These are phyloP conservation scores for Acmispon strigosus DNA, from an alignment of 306 rosid genomes.

Conservation along the genomic window DNA sequence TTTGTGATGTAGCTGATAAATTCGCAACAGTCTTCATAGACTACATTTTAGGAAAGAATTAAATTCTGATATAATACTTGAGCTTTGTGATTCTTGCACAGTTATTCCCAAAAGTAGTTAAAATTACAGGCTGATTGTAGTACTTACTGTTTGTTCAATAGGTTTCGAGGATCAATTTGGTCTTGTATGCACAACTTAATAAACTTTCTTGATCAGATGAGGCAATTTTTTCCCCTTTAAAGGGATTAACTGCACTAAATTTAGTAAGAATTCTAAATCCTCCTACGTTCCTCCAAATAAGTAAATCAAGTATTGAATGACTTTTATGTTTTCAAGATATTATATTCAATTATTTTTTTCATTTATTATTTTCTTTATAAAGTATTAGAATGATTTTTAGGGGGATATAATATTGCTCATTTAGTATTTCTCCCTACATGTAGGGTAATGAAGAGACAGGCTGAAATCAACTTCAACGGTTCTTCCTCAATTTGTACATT, in stretches of 20 bases:
- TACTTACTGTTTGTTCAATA: not conserved
- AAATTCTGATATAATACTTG: not conserved
- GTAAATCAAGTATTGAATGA: too few relatives aligned
- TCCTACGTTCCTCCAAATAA: too few relatives aligned
- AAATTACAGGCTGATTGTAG: not conserved
- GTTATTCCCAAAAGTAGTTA: not conserved
- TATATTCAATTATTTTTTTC: too few relatives aligned
- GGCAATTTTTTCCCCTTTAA: not conserved
- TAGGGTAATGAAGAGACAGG: conserved; percentile 13
- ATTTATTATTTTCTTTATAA: too few relatives aligned
- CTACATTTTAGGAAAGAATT: not conserved
- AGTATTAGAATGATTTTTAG: too few relatives aligned
- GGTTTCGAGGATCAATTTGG: not conserved
- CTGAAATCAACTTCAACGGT: not conserved
- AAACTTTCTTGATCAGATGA: not conserved
- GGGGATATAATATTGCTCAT: too few relatives aligned
- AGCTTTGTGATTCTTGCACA: not conserved
- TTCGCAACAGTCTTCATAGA: not conserved
- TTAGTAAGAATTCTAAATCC: not conserved
- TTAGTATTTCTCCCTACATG: not conserved
- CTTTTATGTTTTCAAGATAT: too few relatives aligned
- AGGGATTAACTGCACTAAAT: not conserved
- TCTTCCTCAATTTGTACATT: conserved; percentile 12
- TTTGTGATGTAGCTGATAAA: conserved; percentile 3
- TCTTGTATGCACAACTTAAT: not conserved